Base-by-base conservation (phyloP, 768 basidiomycete genomes). In the Tulasnella sp. region DNA sequence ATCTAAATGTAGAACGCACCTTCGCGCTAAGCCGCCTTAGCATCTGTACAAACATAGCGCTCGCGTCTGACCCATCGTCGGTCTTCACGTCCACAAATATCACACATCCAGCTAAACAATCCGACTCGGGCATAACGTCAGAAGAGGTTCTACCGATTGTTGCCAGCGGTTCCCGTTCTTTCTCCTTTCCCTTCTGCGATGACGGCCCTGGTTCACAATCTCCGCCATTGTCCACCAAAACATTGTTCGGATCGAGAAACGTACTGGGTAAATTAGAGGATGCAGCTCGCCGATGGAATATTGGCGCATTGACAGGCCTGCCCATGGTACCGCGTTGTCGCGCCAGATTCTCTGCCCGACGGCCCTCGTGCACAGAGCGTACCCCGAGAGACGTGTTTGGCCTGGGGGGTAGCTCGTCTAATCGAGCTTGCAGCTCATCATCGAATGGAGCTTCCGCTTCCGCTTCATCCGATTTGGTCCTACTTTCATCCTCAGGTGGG, bases 21-120 rank as follows among this genome's bases (percentile, higher is more conserved):
- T 80, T 81, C 45, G 92, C 92, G 19, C 92, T 93, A 9, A 92
- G 73, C 29, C 77, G 77, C 64, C 79, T 79, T 64, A 94, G 70
- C 85, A 93, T 89, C 50, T 93, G 87, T 13, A 84, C 79, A 66
- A 94, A 94, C 65, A 91, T 71, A 24, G 78, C 78, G 0, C 87
- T 84, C 0, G 87, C 88, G 66, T 94, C 83, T 55, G 89, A 88
- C 0, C 86, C 89, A 60, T 84, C 82, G 32, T 78, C 78, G 11
- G 81, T 81, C 63, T 76, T 68, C 26, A 95, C 88, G 67, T 94
- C 92, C 50, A 94, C 90, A 65, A 88, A 93, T 8, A 91, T 82
- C 1, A 78, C 77, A 58, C 90, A 92, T 11, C 81, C 79, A 58
- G 83, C 81, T 61, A 94, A 73, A 34, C 51, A 52, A 34, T 54